Conservation (phyloP, 305 asterid species). For the Fraxinus dipetala region DNA sequence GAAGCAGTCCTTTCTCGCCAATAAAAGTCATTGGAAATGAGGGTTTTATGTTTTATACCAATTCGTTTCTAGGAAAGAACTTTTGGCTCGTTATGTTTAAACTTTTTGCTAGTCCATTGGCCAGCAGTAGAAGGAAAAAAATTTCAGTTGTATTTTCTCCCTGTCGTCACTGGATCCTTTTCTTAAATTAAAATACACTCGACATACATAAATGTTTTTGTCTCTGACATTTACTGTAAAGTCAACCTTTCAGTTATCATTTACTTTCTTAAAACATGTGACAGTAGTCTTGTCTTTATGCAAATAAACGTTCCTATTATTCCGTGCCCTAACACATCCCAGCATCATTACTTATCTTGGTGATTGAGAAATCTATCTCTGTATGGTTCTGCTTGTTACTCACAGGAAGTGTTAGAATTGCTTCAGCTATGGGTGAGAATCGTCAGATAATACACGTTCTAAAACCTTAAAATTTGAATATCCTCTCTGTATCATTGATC, state of each 20-base stretch:
- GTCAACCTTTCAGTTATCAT: slow-evolving; percentile 3
- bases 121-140: background rate
- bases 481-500: background rate
- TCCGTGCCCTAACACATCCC: background rate
- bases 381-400: background rate
- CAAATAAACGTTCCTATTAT: background rate
- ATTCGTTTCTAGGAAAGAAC: background rate
- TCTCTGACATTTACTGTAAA: background rate
- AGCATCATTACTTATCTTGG: background rate
- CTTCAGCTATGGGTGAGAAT: background rate
- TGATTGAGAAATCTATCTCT: background rate
- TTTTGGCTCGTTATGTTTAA: background rate
- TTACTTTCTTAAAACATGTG: background rate
- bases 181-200: background rate
- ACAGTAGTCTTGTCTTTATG: background rate
- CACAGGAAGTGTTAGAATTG: background rate
- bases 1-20: background rate
- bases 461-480: background rate
- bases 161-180: background rate
- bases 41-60: background rate
- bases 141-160: background rate
- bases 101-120: background rate
- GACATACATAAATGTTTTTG: too few relatives aligned
- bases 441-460: background rate
- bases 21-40: background rate